Evolutionary conservation across 202 grass and related monocot species (phyloP), one percentile per base, ranked within the genome.

Genomic region (Carex arenaria): DNA sequence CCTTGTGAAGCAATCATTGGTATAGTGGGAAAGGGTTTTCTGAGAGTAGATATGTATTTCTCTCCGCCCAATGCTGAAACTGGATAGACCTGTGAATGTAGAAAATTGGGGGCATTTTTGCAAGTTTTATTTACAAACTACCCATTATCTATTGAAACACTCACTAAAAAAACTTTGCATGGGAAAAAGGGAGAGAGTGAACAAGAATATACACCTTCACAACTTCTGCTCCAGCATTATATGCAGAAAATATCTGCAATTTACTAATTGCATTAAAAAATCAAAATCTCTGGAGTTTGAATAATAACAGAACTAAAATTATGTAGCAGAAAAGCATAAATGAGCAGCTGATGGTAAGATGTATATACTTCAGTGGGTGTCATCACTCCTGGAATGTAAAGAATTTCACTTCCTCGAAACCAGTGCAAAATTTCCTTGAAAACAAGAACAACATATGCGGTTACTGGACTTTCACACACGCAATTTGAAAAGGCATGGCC

Each of bases 1-100:
- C 95, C 95, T 91, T 97, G 95, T 22, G 95, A 97, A 93, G 95
- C 95, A 76, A 97, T 83, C 84, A 97, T 87, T 80, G 90, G 87
- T 88, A 94, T 15, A 20, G 74, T 80, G 36, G 92, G 90, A 88
- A 94, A 97, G 87, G 95, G 92, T 91, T 91, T 97, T 81, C 91
- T 97, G 12, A 94, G 87, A 87, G 90, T 89, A 79, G 86, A 90
- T 87, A 94, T 94, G 79, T 97, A 94, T 26, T 47, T 73, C 14
- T 90, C 84, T 60, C 90, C 95, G 85, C 92, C 94, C 86, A 97
- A 88, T 23, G 87, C 78, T 38, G 90, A 97, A 52, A 87, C 89
- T 74, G 95, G 95, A 83, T 94, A 97, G 57, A 94, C 88, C 95
- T 94, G 40, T 79, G 32, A 79, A 85, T 42, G 30, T 42, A 80